Evolutionary conservation across 148 eudicot genomes (phyloP), one percentile per base, ranked within the genome.

Genomic region (Camellia lanceoleosa): DNA sequence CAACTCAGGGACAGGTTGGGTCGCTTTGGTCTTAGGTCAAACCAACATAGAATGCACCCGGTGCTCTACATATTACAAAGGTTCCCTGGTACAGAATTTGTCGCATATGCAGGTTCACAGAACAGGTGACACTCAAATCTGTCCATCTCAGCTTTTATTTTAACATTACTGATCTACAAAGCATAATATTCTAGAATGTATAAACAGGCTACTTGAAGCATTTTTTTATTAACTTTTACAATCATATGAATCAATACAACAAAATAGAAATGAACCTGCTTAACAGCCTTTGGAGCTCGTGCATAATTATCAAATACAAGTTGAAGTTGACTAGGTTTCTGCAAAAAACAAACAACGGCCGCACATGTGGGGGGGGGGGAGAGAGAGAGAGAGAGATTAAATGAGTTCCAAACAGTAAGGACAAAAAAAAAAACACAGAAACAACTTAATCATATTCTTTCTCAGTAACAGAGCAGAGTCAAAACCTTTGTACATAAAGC

Each of bases 241-340:
- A 52, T 49, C 44, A 64, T 67, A 63, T 71, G 44, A 75, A 49
- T 11, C 63, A 44, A 43, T 71, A 71, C 11, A 70, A 16, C 4
- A 62, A 66, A 30, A 61, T 51, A 61, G 69, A 69, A 63, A 73
- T 16, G 63, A 73, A 97, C 99, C 99, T 94, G 98, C 91, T 97
- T 94, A 77, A 92, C 95, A 81, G 85, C 88, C 84, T 88, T 93
- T 16, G 95, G 88, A 75, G 97, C 88, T 78, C 83, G 90, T 11
- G 84, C 89, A 91, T 89, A 94, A 75, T 78, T 80, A 81, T 90
- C 90, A 82, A 97, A 97, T 74, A 94, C 92, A 81, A 91, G 92
- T 78, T 83, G 91, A 71, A 97, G 97, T 81, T 91, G 99, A 83
- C 81, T 83, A 82, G 94, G 97, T 85, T 90, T 94, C 99, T 97